phyloP scores from a whole-genome alignment of 2,329 filamentous ascomycete genomes.

The Xylariaceae sp. region DNA sequence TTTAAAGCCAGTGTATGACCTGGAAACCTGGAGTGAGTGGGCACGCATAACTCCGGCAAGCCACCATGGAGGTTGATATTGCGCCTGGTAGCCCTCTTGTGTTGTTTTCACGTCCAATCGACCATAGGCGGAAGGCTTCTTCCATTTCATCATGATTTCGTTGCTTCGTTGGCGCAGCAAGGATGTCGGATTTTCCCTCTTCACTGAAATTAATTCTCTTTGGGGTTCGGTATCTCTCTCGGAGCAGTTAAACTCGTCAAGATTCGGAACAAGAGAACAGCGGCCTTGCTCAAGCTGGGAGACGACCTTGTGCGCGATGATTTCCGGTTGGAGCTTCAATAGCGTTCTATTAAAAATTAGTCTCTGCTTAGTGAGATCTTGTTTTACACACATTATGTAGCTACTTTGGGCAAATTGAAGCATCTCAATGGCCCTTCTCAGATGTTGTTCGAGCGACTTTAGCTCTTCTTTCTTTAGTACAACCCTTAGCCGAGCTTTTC shows the following conservation, averaged over 20 bases:
- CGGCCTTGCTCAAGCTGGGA: neutral
- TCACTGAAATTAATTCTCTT: neutral
- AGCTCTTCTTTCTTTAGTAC: neutral
- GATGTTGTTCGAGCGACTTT: neutral
- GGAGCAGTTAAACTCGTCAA: neutral
- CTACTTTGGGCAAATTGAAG: neutral
- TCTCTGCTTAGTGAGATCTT: neutral
- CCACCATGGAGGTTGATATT: neutral
- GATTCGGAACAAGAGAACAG: neutral
- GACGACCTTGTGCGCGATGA: neutral
- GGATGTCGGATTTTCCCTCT: neutral
- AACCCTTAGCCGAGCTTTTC: neutral
- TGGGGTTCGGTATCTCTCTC: neutral
- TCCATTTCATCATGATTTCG: neutral
- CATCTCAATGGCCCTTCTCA: neutral
- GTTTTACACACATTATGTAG: neutral
- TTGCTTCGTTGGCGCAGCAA: too few species aligned
- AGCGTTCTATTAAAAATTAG: neutral
- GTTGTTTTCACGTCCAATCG: too few species aligned
- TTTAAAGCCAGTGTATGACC: neutral
- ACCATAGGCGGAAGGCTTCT: neutral
- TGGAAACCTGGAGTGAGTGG: neutral
- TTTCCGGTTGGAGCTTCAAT: neutral
- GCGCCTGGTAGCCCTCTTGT: neutral
- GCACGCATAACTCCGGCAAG: neutral